Base-by-base conservation (phyloP, 805 yeast species). In the Kluyveromyces siamensis region DNA sequence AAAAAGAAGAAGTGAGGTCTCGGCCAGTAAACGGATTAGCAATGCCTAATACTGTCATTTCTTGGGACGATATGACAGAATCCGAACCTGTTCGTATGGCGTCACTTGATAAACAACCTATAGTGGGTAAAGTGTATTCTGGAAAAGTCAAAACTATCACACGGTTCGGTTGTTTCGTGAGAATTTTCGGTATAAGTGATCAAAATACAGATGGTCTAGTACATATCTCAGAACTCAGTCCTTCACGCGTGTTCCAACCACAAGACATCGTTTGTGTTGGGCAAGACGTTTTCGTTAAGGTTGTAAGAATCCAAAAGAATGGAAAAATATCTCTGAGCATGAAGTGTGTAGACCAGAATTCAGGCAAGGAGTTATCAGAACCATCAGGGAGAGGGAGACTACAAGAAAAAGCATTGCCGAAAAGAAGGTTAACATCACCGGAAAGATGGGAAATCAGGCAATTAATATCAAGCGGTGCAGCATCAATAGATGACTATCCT, bases 371-470 rank as follows among this genome's bases (percentile, higher is more conserved):
- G 25, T 21, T 50, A 48, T 4, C 38, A 36, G 16, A 48, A 53
- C 46, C 53, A 59, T 13, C 45, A 44, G 27, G 35, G 13, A 30
- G 57, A 14, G 56, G 57, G 38, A 43, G 56, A 43, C 35, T 41
- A 36, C 45, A 56, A 43, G 40, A 57, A 39, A 9, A 54, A 8
- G 40, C 37, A 9, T 55, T 54, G 11, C 53, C 49, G 8, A 70
- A 65, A 52, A 67, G 73, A 51, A 72, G 86, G 46, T 63, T 83
- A 36, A 83, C 95, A 0, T 84, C 95, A 0, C 95, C 95, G 0
- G 98, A 90, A 65, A 67, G 88, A 48, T 90, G 96, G 96, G 97
- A 91, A 60, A 74, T 87, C 46, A 72, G 85, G 35, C 96, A 90
- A 60, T 68, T 90, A 41, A 85, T 84, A 25, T 82, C 91, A 0